These are phyloP conservation scores for Kitagawia praeruptora DNA, from an alignment of 129 eudicot genomes.

Conservation along the genomic window DNA sequence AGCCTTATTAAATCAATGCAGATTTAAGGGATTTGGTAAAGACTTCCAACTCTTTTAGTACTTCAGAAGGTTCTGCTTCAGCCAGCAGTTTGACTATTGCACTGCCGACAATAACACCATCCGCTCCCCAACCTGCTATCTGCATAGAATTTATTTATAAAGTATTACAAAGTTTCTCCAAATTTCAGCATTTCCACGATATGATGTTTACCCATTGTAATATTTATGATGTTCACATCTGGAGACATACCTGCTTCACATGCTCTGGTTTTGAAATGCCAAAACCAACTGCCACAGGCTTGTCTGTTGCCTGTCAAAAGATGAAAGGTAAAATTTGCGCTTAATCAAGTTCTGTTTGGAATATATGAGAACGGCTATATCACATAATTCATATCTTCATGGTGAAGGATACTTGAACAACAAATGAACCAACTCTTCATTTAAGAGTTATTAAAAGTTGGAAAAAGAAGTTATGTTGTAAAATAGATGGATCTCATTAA, in stretches of 20 bases:
- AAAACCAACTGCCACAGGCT: conserved; percentile 96
- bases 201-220: neutral
- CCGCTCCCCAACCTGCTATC: conserved; percentile 98
- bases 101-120: conserved; percentile 97
- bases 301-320: conserved; percentile 48
- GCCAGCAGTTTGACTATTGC: conserved; percentile 78
- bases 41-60: conserved; percentile 49
- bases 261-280: conserved; percentile 96
- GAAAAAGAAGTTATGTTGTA: neutral
- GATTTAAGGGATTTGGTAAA: conserved; percentile 63
- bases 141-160: conserved; percentile 11
- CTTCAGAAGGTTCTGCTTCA: conserved; percentile 84
- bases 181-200: neutral
- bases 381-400: neutral
- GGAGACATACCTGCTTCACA: conserved; percentile 55
- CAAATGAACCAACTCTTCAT: neutral
- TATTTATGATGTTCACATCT: neutral
- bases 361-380: neutral
- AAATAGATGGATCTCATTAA: neutral
- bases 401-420: neutral
- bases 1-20: conserved; percentile 27
- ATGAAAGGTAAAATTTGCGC: neutral
- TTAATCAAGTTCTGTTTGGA: neutral
- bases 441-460: neutral
- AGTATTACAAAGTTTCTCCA: neutral